Conservation (phyloP, 257 asterid genomes). For the Solanum sparsipilum region DNA sequence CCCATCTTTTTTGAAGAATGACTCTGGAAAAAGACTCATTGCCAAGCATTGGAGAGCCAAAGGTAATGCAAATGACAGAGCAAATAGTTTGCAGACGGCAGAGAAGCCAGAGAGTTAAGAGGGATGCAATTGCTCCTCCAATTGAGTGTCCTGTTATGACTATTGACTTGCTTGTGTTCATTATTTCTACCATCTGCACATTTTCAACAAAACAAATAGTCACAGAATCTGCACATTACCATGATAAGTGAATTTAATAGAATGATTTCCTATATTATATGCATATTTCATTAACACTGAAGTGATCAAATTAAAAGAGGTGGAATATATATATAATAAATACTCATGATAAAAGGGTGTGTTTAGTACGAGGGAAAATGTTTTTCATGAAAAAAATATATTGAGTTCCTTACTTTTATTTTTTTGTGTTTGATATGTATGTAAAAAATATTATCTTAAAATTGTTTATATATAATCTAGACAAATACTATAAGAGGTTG, state of each 20-base stretch:
- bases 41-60: slow-evolving; percentile 79
- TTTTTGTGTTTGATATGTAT: neutral
- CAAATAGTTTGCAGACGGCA: slow-evolving; percentile 21
- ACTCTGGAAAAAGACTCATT: slow-evolving; percentile 49
- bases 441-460: neutral
- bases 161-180: slow-evolving; percentile 46
- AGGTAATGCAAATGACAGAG: slow-evolving; percentile 57
- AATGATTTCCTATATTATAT: neutral
- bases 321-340: neutral
- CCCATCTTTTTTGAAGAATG: slow-evolving; percentile 72
- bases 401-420: neutral
- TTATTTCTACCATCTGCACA: slow-evolving; percentile 55
- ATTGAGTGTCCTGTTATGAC: slow-evolving; percentile 67
- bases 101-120: slow-evolving; percentile 69
- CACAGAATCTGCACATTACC: too few relatives aligned
- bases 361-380: neutral
- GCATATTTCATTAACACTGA: neutral
- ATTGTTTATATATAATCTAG: too few relatives aligned
- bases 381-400: too few relatives aligned
- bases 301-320: neutral
- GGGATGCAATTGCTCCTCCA: slow-evolving; percentile 79
- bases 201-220: neutral
- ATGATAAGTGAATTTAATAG: neutral
- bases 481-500: too few relatives aligned
- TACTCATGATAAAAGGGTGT: neutral